Percentiles rank a stretch among this genome's conserved stretches.
phyloP scores from a whole-genome alignment of 169 alveolate species.

The Eimeria maxima region DNA sequence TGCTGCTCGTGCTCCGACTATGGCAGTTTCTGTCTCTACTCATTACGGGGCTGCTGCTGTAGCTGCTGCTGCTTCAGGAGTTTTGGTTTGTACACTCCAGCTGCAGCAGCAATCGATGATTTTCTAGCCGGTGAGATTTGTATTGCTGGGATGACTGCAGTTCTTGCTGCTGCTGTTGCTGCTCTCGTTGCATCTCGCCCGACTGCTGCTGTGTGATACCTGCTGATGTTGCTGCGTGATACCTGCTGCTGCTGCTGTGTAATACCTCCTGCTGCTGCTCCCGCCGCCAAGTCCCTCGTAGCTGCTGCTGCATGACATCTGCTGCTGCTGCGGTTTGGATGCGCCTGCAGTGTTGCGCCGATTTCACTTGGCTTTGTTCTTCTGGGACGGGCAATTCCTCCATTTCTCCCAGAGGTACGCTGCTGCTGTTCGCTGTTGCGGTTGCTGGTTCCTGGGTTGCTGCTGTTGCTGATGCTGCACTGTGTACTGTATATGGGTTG shows the following conservation, averaged over 20 bases:
- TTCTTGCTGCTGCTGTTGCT: slow-evolving; percentile 33
- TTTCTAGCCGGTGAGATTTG: background rate
- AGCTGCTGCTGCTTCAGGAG: too few species aligned
- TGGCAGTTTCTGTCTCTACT: too few species aligned
- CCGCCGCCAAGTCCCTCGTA: background rate
- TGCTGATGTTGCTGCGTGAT: background rate
- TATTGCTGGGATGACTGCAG: background rate
- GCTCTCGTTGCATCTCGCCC: background rate
- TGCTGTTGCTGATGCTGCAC: background rate
- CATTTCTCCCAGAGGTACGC: slow-evolving; percentile 28
- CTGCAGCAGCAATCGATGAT: slow-evolving; percentile 48
- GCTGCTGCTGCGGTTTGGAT: background rate
- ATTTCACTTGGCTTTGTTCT: slow-evolving; percentile 34
- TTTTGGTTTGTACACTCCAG: background rate
- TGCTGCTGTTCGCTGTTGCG: background rate
- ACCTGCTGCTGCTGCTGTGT: background rate
- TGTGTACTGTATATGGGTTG: too few species aligned
- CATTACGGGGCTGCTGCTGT: too few species aligned
- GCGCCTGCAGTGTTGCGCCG: background rate
- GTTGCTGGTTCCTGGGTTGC: too few species aligned
- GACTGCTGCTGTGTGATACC: background rate
- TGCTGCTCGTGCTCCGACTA: background rate
- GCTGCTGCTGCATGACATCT: background rate
- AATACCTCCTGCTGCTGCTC: background rate
- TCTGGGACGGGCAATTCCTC: slow-evolving; percentile 26